These are phyloP conservation scores for Guadua angustifolia DNA, from an alignment of 176 grass and related monocot species.

Conservation along the genomic window DNA sequence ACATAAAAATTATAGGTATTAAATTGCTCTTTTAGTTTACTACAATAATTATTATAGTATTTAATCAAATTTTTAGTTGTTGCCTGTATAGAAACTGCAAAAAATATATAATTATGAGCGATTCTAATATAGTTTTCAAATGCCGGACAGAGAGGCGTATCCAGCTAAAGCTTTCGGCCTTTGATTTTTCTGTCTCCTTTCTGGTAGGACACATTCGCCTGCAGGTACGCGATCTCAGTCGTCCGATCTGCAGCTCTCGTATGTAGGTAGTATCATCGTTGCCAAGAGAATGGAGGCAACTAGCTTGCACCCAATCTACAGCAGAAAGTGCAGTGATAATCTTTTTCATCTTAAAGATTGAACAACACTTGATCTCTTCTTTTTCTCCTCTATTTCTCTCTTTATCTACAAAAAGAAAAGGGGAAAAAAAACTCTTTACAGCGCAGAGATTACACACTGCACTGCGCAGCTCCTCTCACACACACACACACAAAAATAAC, in stretches of 20 bases:
- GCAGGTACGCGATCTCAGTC: not conserved
- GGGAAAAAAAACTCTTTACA: constrained; percentile 24
- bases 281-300: too few relatives aligned
- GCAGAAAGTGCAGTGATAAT: too few relatives aligned
- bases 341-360: too few relatives aligned
- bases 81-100: too few relatives aligned
- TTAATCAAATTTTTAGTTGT: too few relatives aligned
- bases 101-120: too few relatives aligned
- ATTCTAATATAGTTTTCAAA: too few relatives aligned
- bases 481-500: not conserved
- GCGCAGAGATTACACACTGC: constrained; percentile 19
- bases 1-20: too few relatives aligned
- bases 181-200: not conserved
- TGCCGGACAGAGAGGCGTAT: constrained; percentile 48
- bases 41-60: too few relatives aligned
- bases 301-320: too few relatives aligned
- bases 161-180: not conserved
- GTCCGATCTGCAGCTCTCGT: not conserved
- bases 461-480: not conserved
- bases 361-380: not conserved
- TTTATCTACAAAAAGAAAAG: constrained; percentile 15
- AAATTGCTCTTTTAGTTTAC: too few relatives aligned
- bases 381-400: not conserved
- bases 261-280: too few relatives aligned
- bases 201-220: not conserved